These are phyloP conservation scores for Phytomonas serpens DNA, from an alignment of 208 protist species.

Conservation along the genomic window DNA sequence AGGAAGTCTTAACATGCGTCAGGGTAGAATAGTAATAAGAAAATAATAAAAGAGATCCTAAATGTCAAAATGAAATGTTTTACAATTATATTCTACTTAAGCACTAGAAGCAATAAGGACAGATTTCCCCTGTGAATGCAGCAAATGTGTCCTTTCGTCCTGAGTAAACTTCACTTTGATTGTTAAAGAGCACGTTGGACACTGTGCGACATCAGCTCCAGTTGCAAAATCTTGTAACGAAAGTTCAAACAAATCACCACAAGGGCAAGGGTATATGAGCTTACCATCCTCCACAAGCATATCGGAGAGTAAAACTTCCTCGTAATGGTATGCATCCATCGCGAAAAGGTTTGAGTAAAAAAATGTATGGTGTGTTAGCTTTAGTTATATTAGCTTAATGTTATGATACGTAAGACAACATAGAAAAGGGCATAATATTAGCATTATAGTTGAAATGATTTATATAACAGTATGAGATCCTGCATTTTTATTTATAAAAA, in stretches of 20 bases:
- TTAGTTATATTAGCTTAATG: not conserved
- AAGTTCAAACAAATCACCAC: slow-evolving; percentile 88
- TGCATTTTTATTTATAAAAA: not conserved
- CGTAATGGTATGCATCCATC: slow-evolving; percentile 85
- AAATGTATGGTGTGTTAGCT: not conserved
- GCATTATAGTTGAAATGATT: not conserved
- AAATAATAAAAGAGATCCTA: not conserved
- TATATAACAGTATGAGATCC: not conserved
- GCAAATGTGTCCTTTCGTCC: slow-evolving; percentile 39
- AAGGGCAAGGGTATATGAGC: slow-evolving; percentile 86
- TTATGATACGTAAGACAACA: not conserved
- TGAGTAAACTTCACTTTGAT: slow-evolving; percentile 68
- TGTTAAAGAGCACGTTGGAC: slow-evolving; percentile 86
- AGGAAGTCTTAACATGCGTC: not conserved
- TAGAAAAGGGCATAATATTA: slow-evolving; percentile 6
- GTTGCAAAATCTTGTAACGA: slow-evolving; percentile 57
- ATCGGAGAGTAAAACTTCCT: slow-evolving; percentile 76
- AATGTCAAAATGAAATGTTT: not conserved
- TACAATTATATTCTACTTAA: not conserved
- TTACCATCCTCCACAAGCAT: slow-evolving; percentile 68
- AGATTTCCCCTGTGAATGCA: slow-evolving; percentile 10
- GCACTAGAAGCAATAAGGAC: not conserved
- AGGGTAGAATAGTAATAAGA: not conserved
- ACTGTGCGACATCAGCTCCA: slow-evolving; percentile 72
- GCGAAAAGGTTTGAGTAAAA: not conserved